Evolutionary conservation across 805 yeast species (phyloP), one percentile per base, ranked within the genome.

Genomic region (Kuraishia ogatae): DNA sequence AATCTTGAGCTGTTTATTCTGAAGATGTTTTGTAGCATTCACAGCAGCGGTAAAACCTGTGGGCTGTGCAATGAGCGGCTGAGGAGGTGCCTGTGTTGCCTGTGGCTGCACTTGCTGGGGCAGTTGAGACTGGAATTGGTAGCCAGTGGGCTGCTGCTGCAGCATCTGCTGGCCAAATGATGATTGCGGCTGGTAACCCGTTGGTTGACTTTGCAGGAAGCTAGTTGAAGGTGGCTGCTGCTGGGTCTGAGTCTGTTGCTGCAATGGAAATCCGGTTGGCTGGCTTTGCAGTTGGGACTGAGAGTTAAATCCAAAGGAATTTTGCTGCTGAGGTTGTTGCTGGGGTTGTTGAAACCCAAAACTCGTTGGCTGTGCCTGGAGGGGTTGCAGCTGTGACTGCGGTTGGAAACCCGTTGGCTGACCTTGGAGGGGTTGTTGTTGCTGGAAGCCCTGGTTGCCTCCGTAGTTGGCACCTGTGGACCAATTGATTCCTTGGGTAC

Each of bases 1-100:
- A 59, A 87, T 83, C 64, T 83, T 84, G 58, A 88, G 62, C 19
- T 77, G 83, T 47, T 71, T 76, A 64, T 84, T 83, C 62, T 81
- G 82, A 20, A 74, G 72, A 47, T 72, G 75, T 43, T 67, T 64
- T 6, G 78, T 74, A 29, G 74, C 71, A 3, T n/a, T 48, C 29
- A 48, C 50, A 8, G 50, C 29, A n/a, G 61, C 64, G 24, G 61
- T 72, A 58, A 78, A 77, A 2, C 82, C 83, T 1, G 82, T 78
- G 4, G 77, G 77, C 54, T 76, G 81, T 26, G 73, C 69, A 61
- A 66, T 64, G 56, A 68, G 58, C 56, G 73, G 67, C 60, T 56
- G 66, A 17, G 55, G 59, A 17, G 50, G 58, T 13, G 55, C 53
- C 51, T 57, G 61, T 46, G 53, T 52, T 26, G 56, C 58, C 11